Base-by-base conservation (phyloP, 1,139 yeast species). In the Hyphopichia pseudoburtonii region DNA sequence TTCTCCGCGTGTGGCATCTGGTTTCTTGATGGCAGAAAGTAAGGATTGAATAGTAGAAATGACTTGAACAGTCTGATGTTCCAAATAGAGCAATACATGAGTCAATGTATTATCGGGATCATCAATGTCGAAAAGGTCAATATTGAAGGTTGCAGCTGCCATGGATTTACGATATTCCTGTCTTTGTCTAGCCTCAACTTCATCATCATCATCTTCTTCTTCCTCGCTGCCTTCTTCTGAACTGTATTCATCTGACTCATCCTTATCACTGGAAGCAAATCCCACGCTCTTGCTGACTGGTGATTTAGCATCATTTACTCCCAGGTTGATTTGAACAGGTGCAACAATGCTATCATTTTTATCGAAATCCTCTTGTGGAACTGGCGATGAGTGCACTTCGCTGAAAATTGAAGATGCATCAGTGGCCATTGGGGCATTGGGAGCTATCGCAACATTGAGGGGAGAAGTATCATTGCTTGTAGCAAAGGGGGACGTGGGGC, bases 31-130 rank as follows among this genome's bases (percentile, higher is more conserved):
- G 1, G 90, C 81, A 3, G 81, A 76, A 44, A 92, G 72, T 43
- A 92, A 71, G 17, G 86, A 78, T 56, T 90, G 97, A 49, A 90
- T 90, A 0, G 96, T 86, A 21, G 89, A 79, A 40, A 92, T 92
- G 2, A 92, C 97, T 51, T 86, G 86, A 24, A 86, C 92, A 0
- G 97, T 90, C 64, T 90, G 96, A 60, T 88, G 95, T 57, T 92
- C 98, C 53, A 92, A 72, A 58, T 88, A 92, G 33, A 83, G 74
- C 50, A 89, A 78, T 39, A 92, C 80, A 53, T 89, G 95, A 4
- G 88, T 80, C 43, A 90, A 74, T 0, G 96, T 86, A 56, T 86
- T 86, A 52, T 88, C 96, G 2, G 95, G 95, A 56, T 86, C 87
- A 45, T 60, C 85, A 41, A 86, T 82, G 61, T 86, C 88, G 61